Percentiles rank a stretch among this genome's conserved stretches.
Conservation (phyloP, 2,329 filamentous ascomycete species). For the Cordyceps farinosa region DNA sequence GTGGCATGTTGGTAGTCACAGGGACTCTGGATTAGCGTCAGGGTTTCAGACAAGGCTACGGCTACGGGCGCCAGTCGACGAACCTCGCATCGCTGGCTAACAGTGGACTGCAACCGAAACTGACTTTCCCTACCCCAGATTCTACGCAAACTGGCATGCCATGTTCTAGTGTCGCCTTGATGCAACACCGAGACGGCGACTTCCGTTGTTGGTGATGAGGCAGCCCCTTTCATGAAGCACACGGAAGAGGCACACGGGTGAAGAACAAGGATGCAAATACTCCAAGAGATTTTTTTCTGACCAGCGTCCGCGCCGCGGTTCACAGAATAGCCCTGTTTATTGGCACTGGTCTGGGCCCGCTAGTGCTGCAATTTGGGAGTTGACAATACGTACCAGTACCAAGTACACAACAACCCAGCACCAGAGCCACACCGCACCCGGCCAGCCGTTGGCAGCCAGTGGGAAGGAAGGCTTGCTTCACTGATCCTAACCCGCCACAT, state of each 20-base stretch:
- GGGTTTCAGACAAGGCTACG: constrained; percentile 10
- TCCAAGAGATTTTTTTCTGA: neutral
- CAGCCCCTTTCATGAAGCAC: neutral
- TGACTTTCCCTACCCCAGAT: neutral
- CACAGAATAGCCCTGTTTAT: neutral
- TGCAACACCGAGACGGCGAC: neutral
- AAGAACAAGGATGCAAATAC: neutral
- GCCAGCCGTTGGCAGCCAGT: constrained; percentile 20
- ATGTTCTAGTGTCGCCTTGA: neutral
- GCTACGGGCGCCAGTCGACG: neutral
- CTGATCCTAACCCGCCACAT: neutral
- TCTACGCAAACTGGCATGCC: neutral
- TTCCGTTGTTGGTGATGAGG: neutral
- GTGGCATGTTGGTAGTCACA: neutral
- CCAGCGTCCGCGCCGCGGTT: neutral
- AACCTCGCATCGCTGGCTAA: neutral
- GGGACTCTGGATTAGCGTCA: neutral
- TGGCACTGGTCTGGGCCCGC: neutral
- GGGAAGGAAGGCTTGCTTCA: neutral
- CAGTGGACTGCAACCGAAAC: neutral
- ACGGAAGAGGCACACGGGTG: too few relatives aligned
- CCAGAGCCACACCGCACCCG: constrained; percentile 5
- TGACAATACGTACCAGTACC: neutral
- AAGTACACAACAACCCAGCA: neutral
- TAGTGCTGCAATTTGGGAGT: neutral